Percentiles rank a stretch among this genome's conserved stretches.
Evolutionary conservation across 2,329 filamentous ascomycete species (phyloP).

Genomic region (Fusarium chlamydosporum): DNA sequence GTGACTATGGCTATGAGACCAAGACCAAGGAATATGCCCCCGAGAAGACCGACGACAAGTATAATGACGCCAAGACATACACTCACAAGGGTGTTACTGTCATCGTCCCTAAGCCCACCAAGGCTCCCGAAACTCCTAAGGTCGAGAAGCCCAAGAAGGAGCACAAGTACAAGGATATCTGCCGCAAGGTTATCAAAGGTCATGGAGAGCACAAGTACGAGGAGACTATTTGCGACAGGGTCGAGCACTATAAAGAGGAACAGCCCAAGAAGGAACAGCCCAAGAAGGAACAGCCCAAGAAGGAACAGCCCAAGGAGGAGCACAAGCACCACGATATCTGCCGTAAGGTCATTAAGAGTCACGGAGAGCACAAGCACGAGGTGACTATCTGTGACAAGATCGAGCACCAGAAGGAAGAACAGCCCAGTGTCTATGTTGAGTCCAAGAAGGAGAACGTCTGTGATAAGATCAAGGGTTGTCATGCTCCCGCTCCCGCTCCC

Average conservation of each 20-base stretch:
- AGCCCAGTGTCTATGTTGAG: conserved; percentile 6
- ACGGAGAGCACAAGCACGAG: conserved; percentile 18
- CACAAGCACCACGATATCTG: conserved; percentile 4
- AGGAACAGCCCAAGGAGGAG: conserved; percentile 18
- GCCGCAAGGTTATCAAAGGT: background rate
- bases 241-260: conserved; percentile 14
- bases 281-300: conserved; percentile 12
- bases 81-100: conserved; percentile 27
- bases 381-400: conserved; percentile 23
- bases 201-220: conserved; percentile 18
- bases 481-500: background rate
- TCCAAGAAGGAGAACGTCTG: conserved; percentile 33
- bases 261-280: conserved; percentile 1
- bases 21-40: conserved; percentile 20
- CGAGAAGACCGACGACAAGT: conserved; percentile 19
- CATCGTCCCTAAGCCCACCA: conserved; percentile 29
- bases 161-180: conserved; percentile 4
- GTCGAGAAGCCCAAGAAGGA: conserved; percentile 14
- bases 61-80: conserved; percentile 29
- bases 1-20: conserved; percentile 18
- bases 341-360: background rate
- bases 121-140: conserved; percentile 19
- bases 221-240: conserved; percentile 22
- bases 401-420: conserved; percentile 14
- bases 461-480: conserved; percentile 9